Evolutionary conservation across 1,284 basidiomycete species (phyloP).

Genomic region (Leccinum holopus): DNA sequence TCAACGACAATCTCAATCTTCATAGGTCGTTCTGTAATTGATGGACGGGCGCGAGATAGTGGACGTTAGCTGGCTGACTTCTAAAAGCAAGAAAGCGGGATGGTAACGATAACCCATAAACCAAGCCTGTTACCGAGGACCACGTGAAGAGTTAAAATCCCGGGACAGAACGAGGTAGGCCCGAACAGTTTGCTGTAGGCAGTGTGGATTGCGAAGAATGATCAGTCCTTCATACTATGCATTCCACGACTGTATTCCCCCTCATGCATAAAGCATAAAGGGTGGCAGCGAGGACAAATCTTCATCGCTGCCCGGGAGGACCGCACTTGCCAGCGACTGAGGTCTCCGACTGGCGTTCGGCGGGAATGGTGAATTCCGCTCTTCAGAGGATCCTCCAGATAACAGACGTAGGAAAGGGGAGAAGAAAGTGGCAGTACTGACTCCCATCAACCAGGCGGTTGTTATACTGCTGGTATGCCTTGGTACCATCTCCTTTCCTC

Average conservation of each 20-base stretch:
- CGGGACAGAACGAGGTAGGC: conserved; percentile 32
- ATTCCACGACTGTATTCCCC: conserved; percentile 29
- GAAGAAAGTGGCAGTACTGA: conserved; percentile 76
- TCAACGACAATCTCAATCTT: conserved; percentile 97
- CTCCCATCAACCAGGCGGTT: conserved; percentile 99
- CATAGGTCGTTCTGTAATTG: conserved; percentile 86
- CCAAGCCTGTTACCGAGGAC: conserved; percentile 41
- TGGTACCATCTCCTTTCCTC: conserved; percentile 85
- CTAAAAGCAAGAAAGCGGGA: conserved; percentile 45
- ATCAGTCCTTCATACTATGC: conserved; percentile 27
- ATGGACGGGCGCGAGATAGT: conserved; percentile 39
- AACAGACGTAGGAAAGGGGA: conserved; percentile 37
- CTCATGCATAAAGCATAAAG: conserved; percentile 12
- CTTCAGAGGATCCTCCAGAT: conserved; percentile 18
- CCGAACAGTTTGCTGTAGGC: conserved; percentile 25
- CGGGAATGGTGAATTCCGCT: conserved; percentile 22
- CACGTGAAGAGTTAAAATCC: conserved; percentile 30
- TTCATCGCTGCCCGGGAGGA: conserved; percentile 18
- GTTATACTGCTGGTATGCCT: conserved; percentile 94
- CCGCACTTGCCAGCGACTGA: conserved; percentile 31
- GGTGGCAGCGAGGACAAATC: conserved; percentile 32
- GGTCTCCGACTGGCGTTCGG: conserved; percentile 25
- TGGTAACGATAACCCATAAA: conserved; percentile 33
- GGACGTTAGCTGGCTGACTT: conserved; percentile 63
- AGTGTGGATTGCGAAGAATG: conserved; percentile 25